Evolutionary conservation across 768 basidiomycete species (phyloP), one percentile per base, ranked within the genome.

Genomic region (Phlegmacium glaucopus): DNA sequence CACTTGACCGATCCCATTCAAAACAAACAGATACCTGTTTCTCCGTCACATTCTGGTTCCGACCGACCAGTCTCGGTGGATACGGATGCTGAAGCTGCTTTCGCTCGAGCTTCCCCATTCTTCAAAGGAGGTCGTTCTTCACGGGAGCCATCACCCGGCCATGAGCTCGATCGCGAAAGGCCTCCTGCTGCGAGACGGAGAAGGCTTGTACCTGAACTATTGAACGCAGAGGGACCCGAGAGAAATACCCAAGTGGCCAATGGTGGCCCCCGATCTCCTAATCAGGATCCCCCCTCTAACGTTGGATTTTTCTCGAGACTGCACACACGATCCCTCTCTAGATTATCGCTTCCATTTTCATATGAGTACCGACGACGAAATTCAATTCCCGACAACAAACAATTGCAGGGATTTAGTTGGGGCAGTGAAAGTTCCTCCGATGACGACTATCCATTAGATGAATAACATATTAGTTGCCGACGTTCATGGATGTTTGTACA

Each of bases 1-100:
- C 27, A 45, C 6, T 36, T 48, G 1, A 42, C 47, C 34, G 54
- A 54, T 4, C 41, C 53, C 16, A 44, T 26, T 26, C 39, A 55
- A 22, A 45, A 50, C 22, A 54, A 39, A 16, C 48, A 35, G 35
- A 42, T 45, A 22, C 44, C 64, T 40, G 12, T 67, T 3, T 56
- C 69, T 2, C 64, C 73, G 1, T 68, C 69, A 7, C 63, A 68
- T 12, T 69, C 70, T 26, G 70, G 61, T 39, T 72, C 69, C 11
- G 81, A 85, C 22, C 64, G 66, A 9, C 83, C 87, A 9, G 62
- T 90, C 29, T 79, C 90, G 8, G 73, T 87, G 45, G 91, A 93
- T 56, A 85, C 88, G 0, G 91, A 94, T 59, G 80, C 80, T 0
- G 91, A 93, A 64, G 73, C 71, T 4, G 85, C 85, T 1, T 88